Percentiles rank a stretch among this genome's conserved stretches.
These are phyloP conservation scores for Thraustochytrium sp. DNA, from an alignment of 352 stramenopile genomes.

Conservation along the genomic window DNA sequence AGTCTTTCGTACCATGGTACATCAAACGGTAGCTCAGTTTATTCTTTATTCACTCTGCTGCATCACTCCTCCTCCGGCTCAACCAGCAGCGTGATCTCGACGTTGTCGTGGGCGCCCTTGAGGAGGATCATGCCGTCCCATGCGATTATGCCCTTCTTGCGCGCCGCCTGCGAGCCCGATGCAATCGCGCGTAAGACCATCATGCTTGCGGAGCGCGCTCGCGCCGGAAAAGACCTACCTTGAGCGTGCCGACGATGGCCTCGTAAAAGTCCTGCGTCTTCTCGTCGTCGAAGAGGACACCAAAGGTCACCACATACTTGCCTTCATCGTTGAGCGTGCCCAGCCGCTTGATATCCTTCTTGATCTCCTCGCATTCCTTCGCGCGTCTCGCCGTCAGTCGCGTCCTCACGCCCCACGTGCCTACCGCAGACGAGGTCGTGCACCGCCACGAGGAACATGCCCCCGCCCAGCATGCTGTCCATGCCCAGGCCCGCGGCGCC, in stretches of 20 bases:
- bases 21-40: not conserved
- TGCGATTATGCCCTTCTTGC: conserved; percentile 66
- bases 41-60: not conserved
- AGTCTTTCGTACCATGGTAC: too few relatives aligned
- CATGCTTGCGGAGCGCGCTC: too few relatives aligned
- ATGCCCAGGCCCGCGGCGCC: too few relatives aligned
- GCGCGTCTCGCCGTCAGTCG: not conserved
- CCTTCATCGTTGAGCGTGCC: conserved; percentile 40
- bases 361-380: conserved; percentile 39
- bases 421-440: too few relatives aligned
- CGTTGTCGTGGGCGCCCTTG: conserved; percentile 69
- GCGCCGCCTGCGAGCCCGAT: too few relatives aligned
- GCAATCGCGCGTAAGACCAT: too few relatives aligned
- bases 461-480: too few relatives aligned
- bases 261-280: conserved; percentile 68
- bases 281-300: conserved; percentile 71
- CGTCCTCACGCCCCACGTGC: too few relatives aligned
- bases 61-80: not conserved
- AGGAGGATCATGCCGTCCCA: conserved; percentile 71
- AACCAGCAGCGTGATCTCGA: conserved; percentile 63
- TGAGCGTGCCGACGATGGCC: conserved; percentile 71
- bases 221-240: too few relatives aligned
- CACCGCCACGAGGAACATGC: too few relatives aligned
- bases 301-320: conserved; percentile 67
- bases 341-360: conserved; percentile 39